These are phyloP conservation scores for Colletotrichum sp. DNA, from an alignment of 2,329 filamentous ascomycete species.

Conservation along the genomic window DNA sequence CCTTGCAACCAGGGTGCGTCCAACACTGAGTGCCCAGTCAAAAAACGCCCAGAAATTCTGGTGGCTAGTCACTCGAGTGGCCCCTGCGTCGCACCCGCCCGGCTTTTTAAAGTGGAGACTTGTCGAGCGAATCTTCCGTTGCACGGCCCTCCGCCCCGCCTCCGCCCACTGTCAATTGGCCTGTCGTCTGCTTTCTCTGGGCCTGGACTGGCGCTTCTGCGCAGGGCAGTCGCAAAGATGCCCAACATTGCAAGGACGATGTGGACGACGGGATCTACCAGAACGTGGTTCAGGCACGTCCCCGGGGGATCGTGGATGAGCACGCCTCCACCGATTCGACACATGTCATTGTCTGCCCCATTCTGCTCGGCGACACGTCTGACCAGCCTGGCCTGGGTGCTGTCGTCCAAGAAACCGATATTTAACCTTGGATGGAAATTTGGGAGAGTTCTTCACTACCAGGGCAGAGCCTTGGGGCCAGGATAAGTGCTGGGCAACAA, in stretches of 20 bases:
- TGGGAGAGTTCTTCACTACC: not conserved
- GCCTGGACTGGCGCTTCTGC: slow-evolving; percentile 4
- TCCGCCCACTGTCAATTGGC: slow-evolving; percentile 15
- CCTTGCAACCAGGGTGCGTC: slow-evolving; percentile 12
- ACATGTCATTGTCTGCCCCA: not conserved
- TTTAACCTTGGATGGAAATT: not conserved
- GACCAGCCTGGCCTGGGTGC: not conserved
- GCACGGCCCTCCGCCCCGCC: slow-evolving; percentile 15
- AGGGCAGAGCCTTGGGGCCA: not conserved
- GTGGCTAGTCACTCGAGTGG: slow-evolving; percentile 17
- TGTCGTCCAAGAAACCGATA: slow-evolving; percentile 10
- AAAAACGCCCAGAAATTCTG: not conserved
- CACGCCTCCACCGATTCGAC: not conserved
- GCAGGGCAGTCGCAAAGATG: slow-evolving; percentile 1
- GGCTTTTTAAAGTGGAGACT: not conserved
- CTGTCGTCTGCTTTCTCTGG: slow-evolving; percentile 10
- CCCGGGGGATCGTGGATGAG: not conserved
- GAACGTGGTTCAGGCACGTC: not conserved
- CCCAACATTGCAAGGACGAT: slow-evolving; percentile 4
- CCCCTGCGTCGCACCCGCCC: slow-evolving; percentile 15
- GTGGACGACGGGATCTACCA: not conserved
- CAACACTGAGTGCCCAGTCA: not conserved
- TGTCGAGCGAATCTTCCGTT: slow-evolving; percentile 10
- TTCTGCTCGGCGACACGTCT: not conserved
- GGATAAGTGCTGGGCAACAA: not conserved